Percentiles rank a stretch among this genome's conserved stretches.
Conservation (phyloP, 1,139 yeast species). For the Yamadazyma conglobata region DNA sequence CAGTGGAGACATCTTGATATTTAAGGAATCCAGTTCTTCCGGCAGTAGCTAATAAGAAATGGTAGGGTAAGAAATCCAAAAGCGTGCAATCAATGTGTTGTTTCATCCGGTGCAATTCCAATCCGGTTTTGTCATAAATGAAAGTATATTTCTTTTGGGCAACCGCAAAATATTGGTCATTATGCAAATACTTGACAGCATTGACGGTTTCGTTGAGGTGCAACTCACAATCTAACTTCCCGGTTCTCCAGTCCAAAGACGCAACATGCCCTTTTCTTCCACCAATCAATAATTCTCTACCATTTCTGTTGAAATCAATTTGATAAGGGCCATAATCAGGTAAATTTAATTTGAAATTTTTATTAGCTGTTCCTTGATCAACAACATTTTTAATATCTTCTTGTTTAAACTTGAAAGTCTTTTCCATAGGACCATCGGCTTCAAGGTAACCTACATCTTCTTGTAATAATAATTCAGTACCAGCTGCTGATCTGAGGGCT, state of each 20-base stretch:
- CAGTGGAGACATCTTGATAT: constrained; percentile 95
- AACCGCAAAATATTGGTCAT: constrained; percentile 90
- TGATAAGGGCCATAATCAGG: constrained; percentile 85
- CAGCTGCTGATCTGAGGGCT: constrained; percentile 78
- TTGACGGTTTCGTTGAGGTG: constrained; percentile 85
- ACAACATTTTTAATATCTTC: constrained; percentile 76
- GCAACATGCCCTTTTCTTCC: constrained; percentile 96
- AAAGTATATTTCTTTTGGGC: constrained; percentile 95
- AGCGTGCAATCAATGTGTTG: constrained; percentile 84
- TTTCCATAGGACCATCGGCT: constrained; percentile 84
- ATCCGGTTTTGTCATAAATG: constrained; percentile 86
- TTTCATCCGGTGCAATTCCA: constrained; percentile 86
- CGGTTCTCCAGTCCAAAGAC: constrained; percentile 92
- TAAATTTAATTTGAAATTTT: constrained; percentile 70
- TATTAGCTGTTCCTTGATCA: constrained; percentile 70
- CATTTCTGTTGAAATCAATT: constrained; percentile 79
- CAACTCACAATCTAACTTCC: constrained; percentile 75
- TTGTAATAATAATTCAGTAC: constrained; percentile 79
- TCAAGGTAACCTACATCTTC: constrained; percentile 86
- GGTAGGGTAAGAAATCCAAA: constrained; percentile 89
- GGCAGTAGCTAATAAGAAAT: constrained; percentile 80
- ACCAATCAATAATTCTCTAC: constrained; percentile 78
- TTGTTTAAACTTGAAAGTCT: constrained; percentile 81
- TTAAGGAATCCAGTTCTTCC: constrained; percentile 86
- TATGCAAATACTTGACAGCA: constrained; percentile 86